phyloP scores from a whole-genome alignment of 2,329 filamentous ascomycete species.

The Scytalidium lignicola region DNA sequence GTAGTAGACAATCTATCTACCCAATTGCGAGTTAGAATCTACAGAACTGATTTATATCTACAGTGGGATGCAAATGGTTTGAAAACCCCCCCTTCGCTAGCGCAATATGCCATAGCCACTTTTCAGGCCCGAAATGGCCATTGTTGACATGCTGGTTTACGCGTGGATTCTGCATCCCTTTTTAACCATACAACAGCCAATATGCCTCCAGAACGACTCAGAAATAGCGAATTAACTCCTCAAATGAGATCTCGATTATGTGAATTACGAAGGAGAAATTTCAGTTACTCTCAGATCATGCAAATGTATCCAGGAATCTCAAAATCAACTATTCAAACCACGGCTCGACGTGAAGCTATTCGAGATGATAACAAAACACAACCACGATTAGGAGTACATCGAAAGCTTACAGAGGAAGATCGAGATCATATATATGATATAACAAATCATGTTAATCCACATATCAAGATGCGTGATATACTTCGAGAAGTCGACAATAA shows the following conservation, averaged over 20 bases:
- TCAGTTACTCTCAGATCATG: background rate
- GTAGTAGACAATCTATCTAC: too few species aligned
- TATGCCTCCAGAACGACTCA: background rate
- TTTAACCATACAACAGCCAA: too few species aligned
- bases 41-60: too few species aligned
- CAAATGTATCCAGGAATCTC: slow-evolving; percentile 3
- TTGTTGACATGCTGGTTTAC: too few species aligned
- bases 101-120: too few species aligned
- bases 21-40: too few species aligned
- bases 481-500: slow-evolving; percentile 1
- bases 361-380: slow-evolving; percentile 1
- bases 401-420: slow-evolving; percentile 2
- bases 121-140: too few species aligned
- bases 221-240: slow-evolving; percentile 4
- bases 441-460: background rate
- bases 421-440: slow-evolving; percentile 7
- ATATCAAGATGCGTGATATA: slow-evolving; percentile 1
- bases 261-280: slow-evolving; percentile 6
- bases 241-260: slow-evolving; percentile 7
- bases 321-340: slow-evolving; percentile 4
- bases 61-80: too few species aligned
- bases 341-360: slow-evolving; percentile 1
- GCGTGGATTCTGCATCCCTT: too few species aligned
- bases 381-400: slow-evolving; percentile 1
- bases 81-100: too few species aligned